phyloP scores from a whole-genome alignment of 2,329 filamentous ascomycete genomes.

The Botrytis fabae region DNA sequence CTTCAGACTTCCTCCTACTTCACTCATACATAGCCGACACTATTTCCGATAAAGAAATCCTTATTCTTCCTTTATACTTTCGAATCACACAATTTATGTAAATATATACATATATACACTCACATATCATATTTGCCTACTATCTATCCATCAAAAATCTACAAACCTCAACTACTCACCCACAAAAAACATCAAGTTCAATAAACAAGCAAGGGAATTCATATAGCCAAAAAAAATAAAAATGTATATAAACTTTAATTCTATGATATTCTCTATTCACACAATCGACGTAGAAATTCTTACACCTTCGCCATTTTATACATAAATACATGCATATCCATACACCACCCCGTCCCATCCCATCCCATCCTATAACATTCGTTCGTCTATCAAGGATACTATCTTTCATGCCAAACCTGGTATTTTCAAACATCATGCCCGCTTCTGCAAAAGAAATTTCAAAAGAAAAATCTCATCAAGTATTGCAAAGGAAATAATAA shows the following conservation, averaged over 20 bases:
- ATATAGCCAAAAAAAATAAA: background rate
- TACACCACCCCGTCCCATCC: background rate
- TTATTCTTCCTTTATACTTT: too few relatives aligned
- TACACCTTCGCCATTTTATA: background rate
- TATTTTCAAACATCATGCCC: background rate
- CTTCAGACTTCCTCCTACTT: too few relatives aligned
- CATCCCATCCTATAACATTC: background rate
- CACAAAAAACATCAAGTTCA: background rate
- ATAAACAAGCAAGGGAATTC: background rate
- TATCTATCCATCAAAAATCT: background rate
- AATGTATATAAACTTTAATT: background rate
- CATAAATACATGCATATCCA: background rate
- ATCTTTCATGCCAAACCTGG: background rate
- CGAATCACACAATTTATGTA: too few relatives aligned
- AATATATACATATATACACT: background rate
- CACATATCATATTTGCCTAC: too few relatives aligned
- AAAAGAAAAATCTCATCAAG: background rate
- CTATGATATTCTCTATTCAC: background rate
- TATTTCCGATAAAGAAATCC: too few relatives aligned
- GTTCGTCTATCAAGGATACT: background rate
- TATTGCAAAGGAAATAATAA: background rate
- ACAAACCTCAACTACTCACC: background rate
- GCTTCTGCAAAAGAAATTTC: background rate
- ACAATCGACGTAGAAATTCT: background rate
- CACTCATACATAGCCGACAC: too few relatives aligned